Conservation (phyloP, 805 yeast genomes). For the Priceomyces medius region DNA sequence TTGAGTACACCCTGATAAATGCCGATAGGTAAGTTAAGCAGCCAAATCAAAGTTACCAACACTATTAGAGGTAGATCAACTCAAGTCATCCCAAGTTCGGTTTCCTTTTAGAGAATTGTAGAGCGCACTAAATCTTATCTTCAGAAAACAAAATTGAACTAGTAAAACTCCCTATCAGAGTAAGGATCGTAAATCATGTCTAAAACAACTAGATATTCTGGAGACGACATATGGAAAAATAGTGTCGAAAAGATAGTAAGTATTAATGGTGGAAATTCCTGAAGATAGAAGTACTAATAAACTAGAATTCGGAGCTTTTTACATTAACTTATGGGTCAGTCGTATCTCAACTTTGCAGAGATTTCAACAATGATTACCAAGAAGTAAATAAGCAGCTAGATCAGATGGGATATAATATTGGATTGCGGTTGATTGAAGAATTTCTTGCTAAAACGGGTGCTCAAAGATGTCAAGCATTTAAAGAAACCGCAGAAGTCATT, state of each 20-base stretch:
- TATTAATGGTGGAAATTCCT: conserved; percentile 12
- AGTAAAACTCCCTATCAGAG: background rate
- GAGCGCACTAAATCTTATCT: background rate
- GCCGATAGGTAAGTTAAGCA: no score
- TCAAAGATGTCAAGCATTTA: conserved; percentile 74
- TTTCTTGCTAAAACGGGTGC: conserved; percentile 86
- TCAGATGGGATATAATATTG: conserved; percentile 94
- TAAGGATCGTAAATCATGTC: conserved; percentile 17
- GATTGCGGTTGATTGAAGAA: conserved; percentile 87
- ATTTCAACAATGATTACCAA: conserved; percentile 68
- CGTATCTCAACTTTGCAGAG: conserved; percentile 87
- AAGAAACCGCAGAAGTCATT: conserved; percentile 84
- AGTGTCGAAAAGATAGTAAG: conserved; percentile 79
- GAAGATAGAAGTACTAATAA: conserved; percentile 10
- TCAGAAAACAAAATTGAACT: background rate
- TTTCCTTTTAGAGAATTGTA: no score
- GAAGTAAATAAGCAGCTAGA: conserved; percentile 83
- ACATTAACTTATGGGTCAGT: conserved; percentile 94
- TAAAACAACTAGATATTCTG: conserved; percentile 36
- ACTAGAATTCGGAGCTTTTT: conserved; percentile 82
- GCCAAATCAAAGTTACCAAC: no score
- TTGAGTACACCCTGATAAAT: no score
- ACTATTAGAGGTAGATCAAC: no score
- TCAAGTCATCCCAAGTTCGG: no score
- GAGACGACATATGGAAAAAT: conserved; percentile 92